Evolutionary conservation across 345 rosid genomes (phyloP).

Genomic region (Corchorus capsularis): DNA sequence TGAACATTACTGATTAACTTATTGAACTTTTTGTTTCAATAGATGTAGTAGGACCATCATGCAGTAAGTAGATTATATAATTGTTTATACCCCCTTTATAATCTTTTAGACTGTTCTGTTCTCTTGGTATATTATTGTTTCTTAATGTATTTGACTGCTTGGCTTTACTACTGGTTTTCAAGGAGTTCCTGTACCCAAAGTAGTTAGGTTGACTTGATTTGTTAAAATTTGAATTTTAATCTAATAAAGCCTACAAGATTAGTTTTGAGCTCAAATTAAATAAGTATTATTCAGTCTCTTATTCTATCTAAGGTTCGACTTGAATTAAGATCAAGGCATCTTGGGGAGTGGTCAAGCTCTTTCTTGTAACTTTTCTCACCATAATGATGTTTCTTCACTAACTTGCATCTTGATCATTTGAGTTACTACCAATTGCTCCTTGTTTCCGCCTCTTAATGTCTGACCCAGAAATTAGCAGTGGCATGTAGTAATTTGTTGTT

Average conservation of each 20-base stretch:
- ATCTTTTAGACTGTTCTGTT: not conserved
- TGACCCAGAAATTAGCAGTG: not conserved
- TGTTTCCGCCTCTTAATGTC: slow-evolving; percentile 5
- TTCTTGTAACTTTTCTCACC: not conserved
- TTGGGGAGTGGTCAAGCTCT: not conserved
- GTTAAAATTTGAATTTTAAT: not conserved
- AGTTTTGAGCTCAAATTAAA: not conserved
- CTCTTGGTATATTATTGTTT: not conserved
- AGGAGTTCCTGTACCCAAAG: not conserved
- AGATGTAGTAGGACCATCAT: not conserved
- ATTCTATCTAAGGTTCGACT: not conserved
- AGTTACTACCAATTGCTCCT: not conserved
- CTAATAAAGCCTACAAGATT: not conserved
- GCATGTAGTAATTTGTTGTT: not conserved
- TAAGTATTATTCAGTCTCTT: not conserved
- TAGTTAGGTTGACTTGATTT: not conserved
- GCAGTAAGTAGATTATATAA: not conserved
- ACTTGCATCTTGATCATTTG: not conserved
- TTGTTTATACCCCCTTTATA: not conserved
- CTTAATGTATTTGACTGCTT: not conserved
- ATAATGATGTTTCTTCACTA: not conserved
- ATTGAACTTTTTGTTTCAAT: not conserved
- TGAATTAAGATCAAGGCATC: not conserved
- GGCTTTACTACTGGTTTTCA: not conserved
- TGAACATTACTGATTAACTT: not conserved